Conservation (phyloP, 2,329 filamentous ascomycete species). For the Ophiostoma sp. region DNA sequence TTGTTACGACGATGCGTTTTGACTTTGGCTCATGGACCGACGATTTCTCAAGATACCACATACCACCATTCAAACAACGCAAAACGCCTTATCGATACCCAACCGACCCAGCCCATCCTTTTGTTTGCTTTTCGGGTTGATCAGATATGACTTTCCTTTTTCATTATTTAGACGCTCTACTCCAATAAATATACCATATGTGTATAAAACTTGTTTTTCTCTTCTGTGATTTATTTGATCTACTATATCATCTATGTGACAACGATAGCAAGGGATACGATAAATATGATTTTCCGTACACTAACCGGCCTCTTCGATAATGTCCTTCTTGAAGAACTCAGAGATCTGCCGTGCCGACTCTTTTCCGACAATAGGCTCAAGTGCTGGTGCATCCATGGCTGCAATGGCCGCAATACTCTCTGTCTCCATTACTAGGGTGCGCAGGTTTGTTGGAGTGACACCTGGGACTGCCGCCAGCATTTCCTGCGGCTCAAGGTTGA, state of each 20-base stretch:
- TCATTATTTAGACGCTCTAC: neutral
- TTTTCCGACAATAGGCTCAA: conserved; percentile 73
- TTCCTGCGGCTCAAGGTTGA: conserved; percentile 84
- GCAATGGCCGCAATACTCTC: conserved; percentile 79
- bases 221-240: neutral
- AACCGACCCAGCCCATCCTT: neutral
- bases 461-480: conserved; percentile 86
- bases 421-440: conserved; percentile 68
- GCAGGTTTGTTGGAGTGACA: conserved; percentile 75
- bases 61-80: neutral
- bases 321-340: conserved; percentile 73
- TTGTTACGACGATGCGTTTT: conserved; percentile 15
- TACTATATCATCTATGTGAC: neutral
- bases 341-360: conserved; percentile 75
- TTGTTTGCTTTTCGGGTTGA: neutral
- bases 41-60: neutral
- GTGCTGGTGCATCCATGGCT: conserved; percentile 75
- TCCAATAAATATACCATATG: neutral
- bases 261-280: neutral
- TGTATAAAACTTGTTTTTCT: neutral
- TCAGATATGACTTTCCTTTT: neutral
- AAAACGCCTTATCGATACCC: conserved; percentile 10
- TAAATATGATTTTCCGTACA: neutral
- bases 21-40: neutral
- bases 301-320: conserved; percentile 53